Conservation (phyloP, 2,329 filamentous ascomycete species). For the Ambrosiella beaveri region DNA sequence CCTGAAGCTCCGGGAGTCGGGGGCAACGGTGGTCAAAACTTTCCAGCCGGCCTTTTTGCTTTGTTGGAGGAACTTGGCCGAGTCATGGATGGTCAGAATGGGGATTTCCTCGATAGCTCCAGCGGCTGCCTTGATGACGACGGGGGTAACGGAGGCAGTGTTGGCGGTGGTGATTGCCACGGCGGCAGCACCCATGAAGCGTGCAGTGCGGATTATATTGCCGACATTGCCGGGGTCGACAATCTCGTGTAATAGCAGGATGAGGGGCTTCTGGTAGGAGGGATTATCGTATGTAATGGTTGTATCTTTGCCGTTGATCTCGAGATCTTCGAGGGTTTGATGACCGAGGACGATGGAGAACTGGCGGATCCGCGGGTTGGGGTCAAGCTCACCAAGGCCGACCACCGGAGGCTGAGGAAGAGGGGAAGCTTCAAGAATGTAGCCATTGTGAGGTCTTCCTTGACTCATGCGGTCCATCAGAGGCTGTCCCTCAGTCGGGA, state of each 20-base stretch:
- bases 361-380: conserved; percentile 26
- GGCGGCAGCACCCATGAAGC: conserved; percentile 79
- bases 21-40: conserved; percentile 57
- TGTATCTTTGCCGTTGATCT: conserved; percentile 43
- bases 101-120: conserved; percentile 71
- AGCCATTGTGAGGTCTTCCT: conserved; percentile 76
- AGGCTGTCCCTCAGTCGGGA: conserved; percentile 43
- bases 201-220: conserved; percentile 71
- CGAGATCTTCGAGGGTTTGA: conserved; percentile 57
- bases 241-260: conserved; percentile 59
- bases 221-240: conserved; percentile 82
- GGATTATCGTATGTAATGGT: conserved; percentile 6
- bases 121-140: conserved; percentile 72
- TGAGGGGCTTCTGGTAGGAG: conserved; percentile 40
- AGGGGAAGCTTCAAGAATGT: conserved; percentile 71
- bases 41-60: conserved; percentile 62
- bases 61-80: conserved; percentile 49
- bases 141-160: conserved; percentile 36
- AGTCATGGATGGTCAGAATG: conserved; percentile 51
- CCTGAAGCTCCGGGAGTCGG: conserved; percentile 18
- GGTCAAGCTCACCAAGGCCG: conserved; percentile 33
- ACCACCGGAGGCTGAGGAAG: conserved; percentile 54
- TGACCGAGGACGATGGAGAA: conserved; percentile 44
- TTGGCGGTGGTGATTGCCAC: conserved; percentile 49
- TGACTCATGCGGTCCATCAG: conserved; percentile 70